A percentile compares a stretch with the other conserved stretches of the same genome.
Evolutionary conservation across 2,329 filamentous ascomycete genomes (phyloP).

Genomic region (Aspergillus felis): DNA sequence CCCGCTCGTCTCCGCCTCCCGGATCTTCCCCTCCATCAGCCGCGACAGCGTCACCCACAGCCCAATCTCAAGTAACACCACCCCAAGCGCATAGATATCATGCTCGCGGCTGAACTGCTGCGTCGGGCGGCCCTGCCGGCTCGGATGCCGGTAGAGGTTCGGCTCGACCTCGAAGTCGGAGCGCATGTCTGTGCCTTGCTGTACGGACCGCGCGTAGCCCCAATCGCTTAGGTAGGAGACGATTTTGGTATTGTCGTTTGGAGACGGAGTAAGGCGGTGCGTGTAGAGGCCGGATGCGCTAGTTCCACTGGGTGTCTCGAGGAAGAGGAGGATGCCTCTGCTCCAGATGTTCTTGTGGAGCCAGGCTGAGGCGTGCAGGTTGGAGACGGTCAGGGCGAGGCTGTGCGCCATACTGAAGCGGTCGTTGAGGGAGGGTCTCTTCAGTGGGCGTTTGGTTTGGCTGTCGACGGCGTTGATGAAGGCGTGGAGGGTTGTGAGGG

Average conservation of each 20-base stretch:
- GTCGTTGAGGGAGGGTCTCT: conserved; percentile 17
- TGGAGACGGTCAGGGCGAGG: conserved; percentile 22
- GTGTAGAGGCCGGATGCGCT: conserved; percentile 4
- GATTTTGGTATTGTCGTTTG: not conserved
- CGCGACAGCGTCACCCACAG: conserved; percentile 27
- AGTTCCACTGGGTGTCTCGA: conserved; percentile 5
- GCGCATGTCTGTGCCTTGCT: conserved; percentile 22
- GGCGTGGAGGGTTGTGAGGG: conserved; percentile 13
- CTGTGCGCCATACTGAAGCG: conserved; percentile 24
- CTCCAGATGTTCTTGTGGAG: conserved; percentile 30
- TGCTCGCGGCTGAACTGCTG: conserved; percentile 27
- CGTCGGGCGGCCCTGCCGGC: conserved; percentile 26
- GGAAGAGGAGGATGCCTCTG: conserved; percentile 24
- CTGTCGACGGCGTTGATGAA: conserved; percentile 21
- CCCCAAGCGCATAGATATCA: conserved; percentile 38
- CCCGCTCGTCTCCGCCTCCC: conserved; percentile 19
- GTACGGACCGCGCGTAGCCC: conserved; percentile 23
- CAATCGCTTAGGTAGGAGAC: conserved; percentile 24
- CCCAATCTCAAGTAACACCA: conserved; percentile 38
- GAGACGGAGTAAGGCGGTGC: not conserved
- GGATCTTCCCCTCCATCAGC: conserved; percentile 22
- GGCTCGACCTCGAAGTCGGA: conserved; percentile 23
- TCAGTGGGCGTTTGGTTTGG: conserved; percentile 11
- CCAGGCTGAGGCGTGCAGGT: conserved; percentile 25
- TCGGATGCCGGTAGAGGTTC: conserved; percentile 30